Evolutionary conservation across 192 early-diverging fungal genomes (phyloP).

Genomic region (Podila epigama): DNA sequence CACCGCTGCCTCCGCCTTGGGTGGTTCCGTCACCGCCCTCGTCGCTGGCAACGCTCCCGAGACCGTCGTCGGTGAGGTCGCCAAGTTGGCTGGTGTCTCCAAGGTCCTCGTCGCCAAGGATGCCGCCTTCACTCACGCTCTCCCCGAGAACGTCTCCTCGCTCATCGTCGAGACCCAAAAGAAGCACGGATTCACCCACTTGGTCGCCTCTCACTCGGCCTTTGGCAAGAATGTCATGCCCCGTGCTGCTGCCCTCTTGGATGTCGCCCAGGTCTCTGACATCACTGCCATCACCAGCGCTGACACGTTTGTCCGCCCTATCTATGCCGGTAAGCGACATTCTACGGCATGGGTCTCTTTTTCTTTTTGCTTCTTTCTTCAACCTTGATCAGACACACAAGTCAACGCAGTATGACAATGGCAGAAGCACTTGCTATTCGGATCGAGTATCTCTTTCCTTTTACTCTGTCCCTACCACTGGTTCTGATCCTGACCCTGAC

Average conservation of each 20-base stretch:
- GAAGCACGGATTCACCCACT: conserved; percentile 77
- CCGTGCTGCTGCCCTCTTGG: conserved; percentile 89
- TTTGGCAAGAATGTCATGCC: conserved; percentile 96
- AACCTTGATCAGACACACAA: too few species aligned
- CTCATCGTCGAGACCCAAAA: conserved; percentile 77
- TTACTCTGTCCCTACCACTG: too few species aligned
- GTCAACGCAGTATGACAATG: too few species aligned
- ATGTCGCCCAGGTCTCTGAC: conserved; percentile 92
- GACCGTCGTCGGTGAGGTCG: conserved; percentile 64
- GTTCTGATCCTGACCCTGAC: too few species aligned
- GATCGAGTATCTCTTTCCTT: too few species aligned
- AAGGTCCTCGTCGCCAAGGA: conserved; percentile 91
- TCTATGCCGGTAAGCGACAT: conserved; percentile 85
- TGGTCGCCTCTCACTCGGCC: conserved; percentile 87
- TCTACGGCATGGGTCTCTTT: background rate
- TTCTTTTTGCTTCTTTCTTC: background rate
- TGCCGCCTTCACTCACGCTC: conserved; percentile 75
- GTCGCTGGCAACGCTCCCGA: conserved; percentile 83
- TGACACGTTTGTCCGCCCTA: conserved; percentile 94
- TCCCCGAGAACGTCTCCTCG: conserved; percentile 85
- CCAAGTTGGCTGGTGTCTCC: conserved; percentile 70
- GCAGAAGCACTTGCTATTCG: too few species aligned
- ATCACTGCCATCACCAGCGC: conserved; percentile 78
- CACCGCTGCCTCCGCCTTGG: conserved; percentile 83
- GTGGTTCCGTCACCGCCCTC: conserved; percentile 86